These are phyloP conservation scores for Moricandia arvensis DNA, from an alignment of 345 rosid genomes.

Conservation along the genomic window DNA sequence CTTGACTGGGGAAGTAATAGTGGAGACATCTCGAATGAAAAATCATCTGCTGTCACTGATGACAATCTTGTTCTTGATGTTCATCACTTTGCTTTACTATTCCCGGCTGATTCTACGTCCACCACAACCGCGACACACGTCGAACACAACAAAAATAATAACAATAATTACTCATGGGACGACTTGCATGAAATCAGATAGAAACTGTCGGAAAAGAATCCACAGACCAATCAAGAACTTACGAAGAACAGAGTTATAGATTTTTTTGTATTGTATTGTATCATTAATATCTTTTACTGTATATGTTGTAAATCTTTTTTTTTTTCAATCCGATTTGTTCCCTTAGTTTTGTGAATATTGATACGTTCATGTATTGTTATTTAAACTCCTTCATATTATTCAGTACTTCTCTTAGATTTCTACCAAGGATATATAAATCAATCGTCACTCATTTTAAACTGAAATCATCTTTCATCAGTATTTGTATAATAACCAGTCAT, in stretches of 20 bases:
- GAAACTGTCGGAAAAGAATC: not conserved
- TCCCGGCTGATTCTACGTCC: not conserved
- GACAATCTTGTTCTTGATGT: conserved; percentile 45
- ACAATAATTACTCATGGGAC: not conserved
- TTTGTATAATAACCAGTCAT: too few relatives aligned
- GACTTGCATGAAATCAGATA: not conserved
- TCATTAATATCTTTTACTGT: not conserved
- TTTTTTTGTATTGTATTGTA: not conserved
- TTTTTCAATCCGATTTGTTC: not conserved
- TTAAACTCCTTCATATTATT: not conserved
- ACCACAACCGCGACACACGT: not conserved
- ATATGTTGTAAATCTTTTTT: not conserved
- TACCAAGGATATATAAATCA: not conserved
- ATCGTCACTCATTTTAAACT: not conserved
- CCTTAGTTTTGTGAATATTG: not conserved
- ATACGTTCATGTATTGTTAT: too few relatives aligned
- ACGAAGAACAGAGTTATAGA: too few relatives aligned
- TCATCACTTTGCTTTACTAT: not conserved
- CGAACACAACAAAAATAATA: not conserved
- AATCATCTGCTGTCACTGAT: conserved; percentile 46
- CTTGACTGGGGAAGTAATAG: conserved; percentile 30
- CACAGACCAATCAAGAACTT: too few relatives aligned
- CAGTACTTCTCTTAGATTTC: not conserved
- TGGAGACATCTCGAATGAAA: conserved; percentile 47
- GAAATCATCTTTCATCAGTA: too few relatives aligned